phyloP scores from a whole-genome alignment of 257 asterid species.

The Solanum medicagineum region DNA sequence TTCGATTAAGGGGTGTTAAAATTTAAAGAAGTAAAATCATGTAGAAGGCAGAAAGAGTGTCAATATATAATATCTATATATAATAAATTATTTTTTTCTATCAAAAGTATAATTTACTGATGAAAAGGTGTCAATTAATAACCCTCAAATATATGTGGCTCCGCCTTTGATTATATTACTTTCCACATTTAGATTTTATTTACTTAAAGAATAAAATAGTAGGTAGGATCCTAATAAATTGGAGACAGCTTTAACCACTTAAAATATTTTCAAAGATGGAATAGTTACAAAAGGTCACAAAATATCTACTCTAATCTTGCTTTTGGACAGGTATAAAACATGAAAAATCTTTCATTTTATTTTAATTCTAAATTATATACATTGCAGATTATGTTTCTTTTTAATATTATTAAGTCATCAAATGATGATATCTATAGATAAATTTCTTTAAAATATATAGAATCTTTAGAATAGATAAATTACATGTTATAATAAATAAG shows the following conservation, averaged over 20 bases:
- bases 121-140: too few species aligned
- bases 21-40: too few species aligned
- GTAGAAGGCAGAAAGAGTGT: fast-evolving
- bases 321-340: background rate
- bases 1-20: too few species aligned
- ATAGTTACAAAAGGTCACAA: background rate
- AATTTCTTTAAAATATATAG: background rate
- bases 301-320: background rate
- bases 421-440: background rate
- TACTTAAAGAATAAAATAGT: background rate
- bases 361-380: background rate
- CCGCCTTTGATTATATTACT: background rate
- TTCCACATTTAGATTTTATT: background rate
- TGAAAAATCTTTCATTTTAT: background rate
- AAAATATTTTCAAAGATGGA: background rate
- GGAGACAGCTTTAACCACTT: background rate
- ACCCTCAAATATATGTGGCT: too few species aligned
- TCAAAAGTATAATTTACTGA: too few species aligned
- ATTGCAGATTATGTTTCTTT: background rate
- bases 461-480: background rate
- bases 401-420: background rate
- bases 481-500: background rate
- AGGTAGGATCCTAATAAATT: background rate
- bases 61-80: too few species aligned
- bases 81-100: too few species aligned